These are phyloP conservation scores for Moricandia moricandioides DNA, from an alignment of 345 rosid genomes.

Conservation along the genomic window DNA sequence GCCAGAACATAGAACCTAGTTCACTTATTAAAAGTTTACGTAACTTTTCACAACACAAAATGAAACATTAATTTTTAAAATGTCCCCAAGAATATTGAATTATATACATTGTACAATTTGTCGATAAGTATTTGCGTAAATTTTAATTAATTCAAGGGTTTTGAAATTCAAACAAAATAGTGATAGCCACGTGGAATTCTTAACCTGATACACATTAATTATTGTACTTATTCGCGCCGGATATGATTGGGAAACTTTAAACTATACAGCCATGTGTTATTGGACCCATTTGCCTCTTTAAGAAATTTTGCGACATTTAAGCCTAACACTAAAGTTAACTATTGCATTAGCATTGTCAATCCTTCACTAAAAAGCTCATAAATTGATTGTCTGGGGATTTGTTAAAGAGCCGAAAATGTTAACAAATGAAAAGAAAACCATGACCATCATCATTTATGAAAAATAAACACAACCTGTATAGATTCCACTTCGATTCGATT, in stretches of 20 bases:
- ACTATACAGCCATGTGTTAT: constrained; percentile 32
- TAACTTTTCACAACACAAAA: neutral
- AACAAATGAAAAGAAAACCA: constrained; percentile 5
- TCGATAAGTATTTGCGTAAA: neutral
- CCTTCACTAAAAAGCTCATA: constrained; percentile 23
- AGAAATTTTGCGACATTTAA: neutral
- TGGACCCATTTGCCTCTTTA: constrained; percentile 31
- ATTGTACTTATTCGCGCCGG: constrained; percentile 25
- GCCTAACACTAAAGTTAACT: neutral
- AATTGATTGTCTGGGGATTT: constrained; percentile 13
- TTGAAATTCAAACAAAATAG: constrained; percentile 24
- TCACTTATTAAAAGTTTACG: neutral
- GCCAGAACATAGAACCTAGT: neutral
- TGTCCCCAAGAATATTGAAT: neutral
- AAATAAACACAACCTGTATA: neutral
- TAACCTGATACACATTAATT: neutral
- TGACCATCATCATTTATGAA: neutral
- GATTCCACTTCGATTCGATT: neutral
- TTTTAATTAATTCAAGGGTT: constrained; percentile 8
- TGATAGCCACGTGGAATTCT: constrained; percentile 35
- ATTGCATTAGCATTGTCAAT: constrained; percentile 18
- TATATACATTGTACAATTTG: neutral
- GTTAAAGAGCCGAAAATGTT: constrained; percentile 6
- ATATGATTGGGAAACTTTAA: constrained; percentile 34
- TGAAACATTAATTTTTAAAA: neutral